phyloP scores from a whole-genome alignment of 805 yeast species.

The Wickerhamiella cacticola region DNA sequence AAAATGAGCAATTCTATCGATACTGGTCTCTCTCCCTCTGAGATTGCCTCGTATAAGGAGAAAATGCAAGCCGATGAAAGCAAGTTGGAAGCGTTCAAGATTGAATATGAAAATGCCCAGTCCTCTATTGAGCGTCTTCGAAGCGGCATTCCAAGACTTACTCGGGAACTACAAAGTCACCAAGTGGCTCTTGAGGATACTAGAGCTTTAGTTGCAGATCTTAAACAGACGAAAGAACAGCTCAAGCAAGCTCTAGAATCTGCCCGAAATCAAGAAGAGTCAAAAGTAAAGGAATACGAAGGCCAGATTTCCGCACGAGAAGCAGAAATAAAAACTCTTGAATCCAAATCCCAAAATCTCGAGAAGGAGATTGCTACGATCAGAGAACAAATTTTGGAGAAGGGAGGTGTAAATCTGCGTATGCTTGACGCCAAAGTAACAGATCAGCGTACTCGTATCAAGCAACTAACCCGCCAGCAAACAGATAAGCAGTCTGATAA shows the following conservation, averaged over 20 bases:
- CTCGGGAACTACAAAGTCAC: constrained; percentile 38
- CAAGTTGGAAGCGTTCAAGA: background rate
- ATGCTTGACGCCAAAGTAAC: constrained; percentile 73
- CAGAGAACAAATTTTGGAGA: constrained; percentile 70
- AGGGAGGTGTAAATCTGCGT: constrained; percentile 73
- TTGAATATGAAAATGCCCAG: constrained; percentile 37
- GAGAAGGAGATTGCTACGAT: constrained; percentile 46
- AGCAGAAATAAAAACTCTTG: constrained; percentile 39
- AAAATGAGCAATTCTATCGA: constrained; percentile 39
- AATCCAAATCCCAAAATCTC: constrained; percentile 41
- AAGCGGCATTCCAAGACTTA: constrained; percentile 26
- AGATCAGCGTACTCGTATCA: constrained; percentile 55
- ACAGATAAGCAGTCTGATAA: constrained; percentile 44
- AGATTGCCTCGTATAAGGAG: constrained; percentile 14
- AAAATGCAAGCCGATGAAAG: constrained; percentile 7
- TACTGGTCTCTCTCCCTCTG: constrained; percentile 11
- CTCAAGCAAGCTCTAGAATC: background rate
- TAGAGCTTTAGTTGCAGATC: background rate
- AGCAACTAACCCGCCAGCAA: constrained; percentile 44
- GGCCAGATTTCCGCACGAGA: constrained; percentile 28
- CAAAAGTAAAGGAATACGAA: background rate
- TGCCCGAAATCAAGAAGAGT: background rate
- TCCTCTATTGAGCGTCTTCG: constrained; percentile 20
- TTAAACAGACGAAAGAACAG: background rate
- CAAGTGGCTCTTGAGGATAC: background rate